phyloP scores from a whole-genome alignment of 768 basidiomycete genomes.

The Tephrocybe sp. region DNA sequence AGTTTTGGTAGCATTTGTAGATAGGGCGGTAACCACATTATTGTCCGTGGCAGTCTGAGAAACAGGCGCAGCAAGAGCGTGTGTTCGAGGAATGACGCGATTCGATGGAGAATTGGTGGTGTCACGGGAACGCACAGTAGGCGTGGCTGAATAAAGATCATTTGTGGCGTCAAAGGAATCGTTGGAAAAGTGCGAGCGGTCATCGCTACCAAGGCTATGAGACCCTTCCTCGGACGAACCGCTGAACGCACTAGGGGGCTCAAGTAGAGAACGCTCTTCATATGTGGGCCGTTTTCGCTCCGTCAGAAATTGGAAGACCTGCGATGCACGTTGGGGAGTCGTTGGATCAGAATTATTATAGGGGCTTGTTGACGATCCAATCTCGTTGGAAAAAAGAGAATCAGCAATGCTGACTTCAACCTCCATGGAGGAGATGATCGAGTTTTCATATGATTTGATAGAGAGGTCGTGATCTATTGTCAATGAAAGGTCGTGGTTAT shows the following conservation, averaged over 20 bases:
- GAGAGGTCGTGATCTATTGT: constrained; percentile 47
- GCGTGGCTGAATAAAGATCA: constrained; percentile 17
- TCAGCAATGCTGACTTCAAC: constrained; percentile 66
- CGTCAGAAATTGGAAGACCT: constrained; percentile 72
- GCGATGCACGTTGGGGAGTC: constrained; percentile 68
- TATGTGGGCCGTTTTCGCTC: constrained; percentile 36
- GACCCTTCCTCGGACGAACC: constrained; percentile 35
- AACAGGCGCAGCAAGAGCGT: neutral
- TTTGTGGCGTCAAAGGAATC: constrained; percentile 18
- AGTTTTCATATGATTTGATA: constrained; percentile 38
- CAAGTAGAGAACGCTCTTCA: constrained; percentile 36
- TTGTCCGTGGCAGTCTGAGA: constrained; percentile 3
- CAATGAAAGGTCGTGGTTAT: constrained; percentile 40
- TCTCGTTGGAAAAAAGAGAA: constrained; percentile 27
- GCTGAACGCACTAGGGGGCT: constrained; percentile 38
- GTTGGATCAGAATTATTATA: constrained; percentile 36
- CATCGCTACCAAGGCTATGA: constrained; percentile 12
- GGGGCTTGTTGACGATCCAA: constrained; percentile 24
- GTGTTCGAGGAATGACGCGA: neutral
- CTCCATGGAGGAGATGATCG: constrained; percentile 69
- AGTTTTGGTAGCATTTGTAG: constrained; percentile 12
- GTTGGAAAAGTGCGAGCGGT: constrained; percentile 30
- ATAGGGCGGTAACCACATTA: constrained; percentile 1
- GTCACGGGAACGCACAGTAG: constrained; percentile 16
- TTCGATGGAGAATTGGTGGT: constrained; percentile 3